A percentile compares a stretch with the other conserved stretches of the same genome.
These are phyloP conservation scores for Talaromyces atroroseus DNA, from an alignment of 2,329 filamentous ascomycete genomes.

Conservation along the genomic window DNA sequence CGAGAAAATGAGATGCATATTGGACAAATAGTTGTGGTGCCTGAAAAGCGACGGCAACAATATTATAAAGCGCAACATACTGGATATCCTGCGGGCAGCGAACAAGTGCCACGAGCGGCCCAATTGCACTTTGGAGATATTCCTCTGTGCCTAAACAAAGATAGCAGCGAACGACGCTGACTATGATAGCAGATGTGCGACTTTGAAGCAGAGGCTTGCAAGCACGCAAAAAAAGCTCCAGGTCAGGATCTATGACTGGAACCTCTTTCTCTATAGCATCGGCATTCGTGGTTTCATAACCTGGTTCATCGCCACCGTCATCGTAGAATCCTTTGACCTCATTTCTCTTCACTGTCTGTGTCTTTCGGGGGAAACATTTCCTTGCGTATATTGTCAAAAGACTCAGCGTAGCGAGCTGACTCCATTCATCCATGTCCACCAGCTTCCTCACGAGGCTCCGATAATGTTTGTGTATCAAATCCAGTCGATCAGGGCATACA, in stretches of 20 bases:
- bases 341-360: conserved; percentile 51
- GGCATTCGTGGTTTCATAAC: conserved; percentile 39
- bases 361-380: conserved; percentile 75
- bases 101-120: conserved; percentile 79
- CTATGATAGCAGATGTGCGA: conserved; percentile 85
- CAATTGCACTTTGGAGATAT: conserved; percentile 69
- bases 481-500: conserved; percentile 78
- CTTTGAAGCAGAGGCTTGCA: conserved; percentile 84
- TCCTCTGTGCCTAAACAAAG: conserved; percentile 74
- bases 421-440: conserved; percentile 99
- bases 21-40: conserved; percentile 76
- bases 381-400: conserved; percentile 81
- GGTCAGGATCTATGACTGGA: conserved; percentile 67
- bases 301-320: conserved; percentile 51
- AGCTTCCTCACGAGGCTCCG: conserved; percentile 78
- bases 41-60: conserved; percentile 81
- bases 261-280: conserved; percentile 48
- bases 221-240: conserved; percentile 71
- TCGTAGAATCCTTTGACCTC: conserved; percentile 75
- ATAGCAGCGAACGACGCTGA: conserved; percentile 80
- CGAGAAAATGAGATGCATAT: conserved; percentile 83
- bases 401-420: conserved; percentile 75
- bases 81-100: conserved; percentile 82
- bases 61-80: conserved; percentile 85
- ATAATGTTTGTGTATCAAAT: conserved; percentile 88